Evolutionary conservation across 352 stramenopile species (phyloP), one percentile per base, ranked within the genome.

Genomic region (Phytophthora boehmeriae): DNA sequence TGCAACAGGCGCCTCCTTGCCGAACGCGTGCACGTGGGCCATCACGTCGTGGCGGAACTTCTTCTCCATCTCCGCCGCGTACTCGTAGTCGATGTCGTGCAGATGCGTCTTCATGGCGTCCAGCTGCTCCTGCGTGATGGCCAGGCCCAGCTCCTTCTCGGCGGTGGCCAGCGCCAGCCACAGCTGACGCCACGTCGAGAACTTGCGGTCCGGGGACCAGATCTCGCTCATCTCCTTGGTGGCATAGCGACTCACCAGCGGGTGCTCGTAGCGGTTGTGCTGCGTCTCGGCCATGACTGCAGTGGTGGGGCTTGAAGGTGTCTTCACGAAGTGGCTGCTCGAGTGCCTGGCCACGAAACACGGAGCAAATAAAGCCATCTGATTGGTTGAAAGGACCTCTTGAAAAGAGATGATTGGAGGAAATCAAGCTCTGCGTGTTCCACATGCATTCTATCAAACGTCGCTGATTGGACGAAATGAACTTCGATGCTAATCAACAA

Each of bases 21-120:
- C 97, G 79, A 98, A 99, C 22, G 97, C 88, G 77, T 99, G 97
- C 34, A 99, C 96, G 72, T 99, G 97, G 9, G 95, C 96, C 97
- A 99, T 99, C 52, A 99, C 97, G 72, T 99, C 97, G 79, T 99
- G 97, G 59, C 97, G 93, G 72, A 99, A 99, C 72, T 99, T 97
- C 51, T 93, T 92, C 75, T 99, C 97, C 89, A 99, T 99, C 71
- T 98, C 87, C 1, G 82, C 95, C 0, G 97, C 97, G 75, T 98
- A 97, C 50, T 97, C 92, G 76, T 98, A 99, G 80, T 99, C 96
- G 59, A 99, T 98, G 75, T 99, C 92, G 78, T 95, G 92, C 28
- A 99, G 69, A 66, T 99, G 86, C 19, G 76, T 79, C 60, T 93
- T 75, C 97, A 99, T 99, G 68, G 98, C 91, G 63, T 98, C 80